Conservation (phyloP, 2,329 filamentous ascomycete genomes). For the Zasmidium angulare region DNA sequence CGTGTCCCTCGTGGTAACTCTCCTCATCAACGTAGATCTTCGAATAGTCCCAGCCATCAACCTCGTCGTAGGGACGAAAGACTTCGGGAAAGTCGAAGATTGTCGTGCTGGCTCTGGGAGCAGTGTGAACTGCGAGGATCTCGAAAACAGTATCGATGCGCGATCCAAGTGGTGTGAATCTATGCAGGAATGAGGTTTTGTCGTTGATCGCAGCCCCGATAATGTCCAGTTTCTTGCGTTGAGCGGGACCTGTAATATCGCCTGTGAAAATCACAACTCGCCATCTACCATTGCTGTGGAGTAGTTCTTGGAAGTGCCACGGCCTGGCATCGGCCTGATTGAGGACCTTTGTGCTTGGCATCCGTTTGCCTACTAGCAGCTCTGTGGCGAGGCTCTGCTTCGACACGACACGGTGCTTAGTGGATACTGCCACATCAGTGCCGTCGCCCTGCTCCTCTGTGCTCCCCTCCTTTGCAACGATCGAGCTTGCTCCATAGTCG, state of each 20-base stretch:
- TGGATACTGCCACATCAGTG: slow-evolving; percentile 40
- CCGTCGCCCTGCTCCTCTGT: slow-evolving; percentile 49
- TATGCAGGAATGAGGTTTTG: slow-evolving; percentile 7
- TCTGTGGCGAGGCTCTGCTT: slow-evolving; percentile 32
- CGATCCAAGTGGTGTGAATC: slow-evolving; percentile 35
- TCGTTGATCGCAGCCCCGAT: neutral
- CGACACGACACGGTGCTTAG: slow-evolving; percentile 27
- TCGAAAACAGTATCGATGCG: slow-evolving; percentile 53
- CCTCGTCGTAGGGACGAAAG: slow-evolving; percentile 41
- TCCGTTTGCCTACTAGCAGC: slow-evolving; percentile 9
- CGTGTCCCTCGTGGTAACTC: slow-evolving; percentile 44
- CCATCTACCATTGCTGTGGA: slow-evolving; percentile 20
- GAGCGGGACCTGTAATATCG: slow-evolving; percentile 30
- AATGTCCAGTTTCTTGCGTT: slow-evolving; percentile 46
- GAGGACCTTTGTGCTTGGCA: slow-evolving; percentile 19
- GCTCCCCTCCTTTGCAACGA: slow-evolving; percentile 56
- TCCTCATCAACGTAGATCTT: slow-evolving; percentile 46
- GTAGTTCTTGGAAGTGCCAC: slow-evolving; percentile 18
- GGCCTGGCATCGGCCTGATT: slow-evolving; percentile 19
- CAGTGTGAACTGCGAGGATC: slow-evolving; percentile 60
- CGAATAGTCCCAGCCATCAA: slow-evolving; percentile 31
- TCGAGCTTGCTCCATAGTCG: slow-evolving; percentile 57
- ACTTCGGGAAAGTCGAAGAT: slow-evolving; percentile 44
- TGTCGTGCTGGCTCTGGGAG: slow-evolving; percentile 48
- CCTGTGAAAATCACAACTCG: slow-evolving; percentile 22